Conservation (phyloP, 225 moss, liverwort and hornwort genomes). For the Asterella californica region DNA sequence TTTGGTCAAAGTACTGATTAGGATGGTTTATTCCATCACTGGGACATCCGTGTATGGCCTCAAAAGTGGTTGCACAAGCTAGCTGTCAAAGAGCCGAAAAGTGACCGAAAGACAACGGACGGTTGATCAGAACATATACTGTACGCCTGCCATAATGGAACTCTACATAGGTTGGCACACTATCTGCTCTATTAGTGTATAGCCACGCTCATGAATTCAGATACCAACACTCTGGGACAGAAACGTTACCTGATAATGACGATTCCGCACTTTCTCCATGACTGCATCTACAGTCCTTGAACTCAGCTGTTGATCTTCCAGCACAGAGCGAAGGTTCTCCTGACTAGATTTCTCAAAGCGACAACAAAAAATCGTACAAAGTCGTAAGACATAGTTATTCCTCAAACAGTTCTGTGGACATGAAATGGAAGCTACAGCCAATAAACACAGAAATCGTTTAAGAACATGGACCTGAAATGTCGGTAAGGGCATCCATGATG, state of each 20-base stretch:
- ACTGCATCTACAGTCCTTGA: constrained; percentile 58
- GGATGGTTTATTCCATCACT: constrained; percentile 96
- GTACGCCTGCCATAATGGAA: not conserved
- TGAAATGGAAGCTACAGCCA: not conserved
- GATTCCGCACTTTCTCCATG: constrained; percentile 82
- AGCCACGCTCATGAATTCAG: not conserved
- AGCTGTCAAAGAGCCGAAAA: constrained; percentile 37
- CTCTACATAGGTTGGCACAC: not conserved
- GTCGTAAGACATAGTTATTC: not conserved
- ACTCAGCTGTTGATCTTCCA: constrained; percentile 65
- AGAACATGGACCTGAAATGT: constrained; percentile 56
- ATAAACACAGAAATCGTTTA: not conserved
- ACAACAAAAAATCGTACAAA: not conserved
- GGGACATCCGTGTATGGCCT: constrained; percentile 66
- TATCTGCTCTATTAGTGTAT: not conserved
- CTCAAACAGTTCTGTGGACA: not conserved
- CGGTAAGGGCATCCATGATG: constrained; percentile 96
- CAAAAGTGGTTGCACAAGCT: constrained; percentile 84
- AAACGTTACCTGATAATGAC: constrained; percentile 69
- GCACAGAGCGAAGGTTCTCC: constrained; percentile 73
- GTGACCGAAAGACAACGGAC: not conserved
- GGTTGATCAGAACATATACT: not conserved
- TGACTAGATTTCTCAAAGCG: constrained; percentile 35
- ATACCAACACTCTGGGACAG: not conserved
- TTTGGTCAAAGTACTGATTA: constrained; percentile 87